Base-by-base conservation (phyloP, 2,329 filamentous ascomycete genomes). In the Penicillium sp. region DNA sequence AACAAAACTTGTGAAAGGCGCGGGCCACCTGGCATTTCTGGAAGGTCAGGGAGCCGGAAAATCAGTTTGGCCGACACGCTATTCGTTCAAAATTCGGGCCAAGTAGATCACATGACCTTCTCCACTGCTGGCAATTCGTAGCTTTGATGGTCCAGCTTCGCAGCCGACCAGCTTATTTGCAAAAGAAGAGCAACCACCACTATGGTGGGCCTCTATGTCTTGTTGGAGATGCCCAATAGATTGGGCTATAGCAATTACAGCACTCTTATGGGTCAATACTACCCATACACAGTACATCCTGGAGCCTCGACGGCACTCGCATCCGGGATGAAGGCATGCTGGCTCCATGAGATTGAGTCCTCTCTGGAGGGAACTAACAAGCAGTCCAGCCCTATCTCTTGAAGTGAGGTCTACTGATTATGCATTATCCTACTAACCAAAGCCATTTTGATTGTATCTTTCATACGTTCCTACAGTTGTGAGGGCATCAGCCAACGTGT, bases 1-100 rank as follows among this genome's bases (percentile, higher is more conserved):
- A 38, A 22, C 41, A 35, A 52, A 50, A 47, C 29, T 48, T 36
- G 22, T 25, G 33, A 50, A 46, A 16, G 46, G 34, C 44, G 46
- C 46, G 46, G 53, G 56, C 54, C 56, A 57, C 54, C 54, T 58
- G 56, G 52, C 56, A 54, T 51, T 57, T 52, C 47, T 46, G 47
- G 41, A 51, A 53, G 34, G 34, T 37, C 46, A 43, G 46, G 41
- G 52, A 49, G 13, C 19, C 51, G 55, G 55, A 54, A 25, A 14
- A 56, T 52, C 44, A 40, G 28, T 44, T 22, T 2, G 18, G 22
- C 46, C 53, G 50, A 3, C 3, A 0, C 34, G 22, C 22, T 25
- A 25, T 25, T 22, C 19, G 3, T 22, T 22, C 19, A 5, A 5
- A 7, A 7, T 8, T 25, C 22, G 22, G 3, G 46, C 31, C n/a